These are phyloP conservation scores for Eucalyptus grandis DNA, from an alignment of 345 rosid species.

Conservation along the genomic window DNA sequence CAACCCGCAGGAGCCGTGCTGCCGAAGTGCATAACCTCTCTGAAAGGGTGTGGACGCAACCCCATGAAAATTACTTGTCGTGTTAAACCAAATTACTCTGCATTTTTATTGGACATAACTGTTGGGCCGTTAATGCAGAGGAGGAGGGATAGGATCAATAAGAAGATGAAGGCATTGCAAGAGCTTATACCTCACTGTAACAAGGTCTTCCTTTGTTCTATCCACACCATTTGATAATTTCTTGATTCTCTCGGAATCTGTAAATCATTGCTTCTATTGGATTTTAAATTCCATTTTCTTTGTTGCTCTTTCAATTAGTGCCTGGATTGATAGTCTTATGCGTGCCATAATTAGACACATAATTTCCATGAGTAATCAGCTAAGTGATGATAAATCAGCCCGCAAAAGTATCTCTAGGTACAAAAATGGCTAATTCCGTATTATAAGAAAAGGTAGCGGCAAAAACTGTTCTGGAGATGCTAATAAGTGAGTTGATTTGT, in stretches of 20 bases:
- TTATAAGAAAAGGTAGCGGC: background rate
- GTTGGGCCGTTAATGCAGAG: slow-evolving; percentile 24
- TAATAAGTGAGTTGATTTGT: background rate
- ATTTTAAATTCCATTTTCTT: background rate
- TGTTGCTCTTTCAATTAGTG: background rate
- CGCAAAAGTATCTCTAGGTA: background rate
- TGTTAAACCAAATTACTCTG: background rate
- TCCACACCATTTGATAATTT: background rate
- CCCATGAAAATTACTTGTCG: background rate
- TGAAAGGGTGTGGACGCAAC: slow-evolving; percentile 32
- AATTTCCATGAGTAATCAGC: background rate
- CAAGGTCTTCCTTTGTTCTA: slow-evolving; percentile 34
- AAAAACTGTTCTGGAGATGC: background rate
- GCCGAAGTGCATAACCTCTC: slow-evolving; percentile 74
- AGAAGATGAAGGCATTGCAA: slow-evolving; percentile 80
- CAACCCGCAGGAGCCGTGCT: slow-evolving; percentile 44
- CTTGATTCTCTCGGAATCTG: background rate
- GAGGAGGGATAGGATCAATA: slow-evolving; percentile 84
- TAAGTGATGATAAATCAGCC: background rate
- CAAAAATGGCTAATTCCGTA: background rate
- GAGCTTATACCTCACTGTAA: slow-evolving; percentile 88
- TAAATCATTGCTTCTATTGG: background rate
- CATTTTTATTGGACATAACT: background rate
- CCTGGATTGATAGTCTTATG: background rate
- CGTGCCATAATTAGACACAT: background rate